Percentiles rank a stretch among this genome's conserved stretches.
phyloP scores from a whole-genome alignment of 2,329 filamentous ascomycete genomes.

The Pseudogymnoascus sp. region DNA sequence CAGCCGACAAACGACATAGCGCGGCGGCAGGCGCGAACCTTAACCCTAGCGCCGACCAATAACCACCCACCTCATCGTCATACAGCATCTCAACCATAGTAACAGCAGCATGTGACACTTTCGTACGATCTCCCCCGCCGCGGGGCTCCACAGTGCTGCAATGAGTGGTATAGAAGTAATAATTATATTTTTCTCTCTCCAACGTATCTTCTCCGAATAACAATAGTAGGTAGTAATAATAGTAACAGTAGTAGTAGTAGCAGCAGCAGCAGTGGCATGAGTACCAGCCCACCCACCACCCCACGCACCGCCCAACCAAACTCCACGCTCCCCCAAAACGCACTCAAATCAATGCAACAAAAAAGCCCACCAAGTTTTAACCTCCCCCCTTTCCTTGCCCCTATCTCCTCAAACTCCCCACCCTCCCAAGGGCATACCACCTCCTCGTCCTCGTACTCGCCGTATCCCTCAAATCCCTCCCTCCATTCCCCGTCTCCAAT shows the following conservation, averaged over 20 bases:
- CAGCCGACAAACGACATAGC: neutral
- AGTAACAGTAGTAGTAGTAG: neutral
- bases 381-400: neutral
- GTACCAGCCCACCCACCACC: neutral
- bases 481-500: neutral
- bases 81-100: neutral
- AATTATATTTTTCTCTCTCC: slow-evolving; percentile 1
- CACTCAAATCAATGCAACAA: neutral
- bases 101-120: neutral
- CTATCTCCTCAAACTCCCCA: neutral
- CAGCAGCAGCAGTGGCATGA: neutral
- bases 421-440: slow-evolving; percentile 1
- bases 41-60: neutral
- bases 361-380: neutral
- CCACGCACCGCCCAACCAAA: neutral
- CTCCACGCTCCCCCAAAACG: neutral
- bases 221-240: neutral
- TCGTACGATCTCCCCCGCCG: neutral
- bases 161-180: neutral
- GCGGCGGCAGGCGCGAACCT: slow-evolving; percentile 1
- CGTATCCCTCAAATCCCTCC: neutral
- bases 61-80: neutral
- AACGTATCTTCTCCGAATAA: neutral
- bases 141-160: neutral
- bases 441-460: slow-evolving; percentile 3